Percentiles rank a stretch among this genome's conserved stretches.
phyloP scores from a whole-genome alignment of 2,329 filamentous ascomycete species.

The Chlorencoelia australis region DNA sequence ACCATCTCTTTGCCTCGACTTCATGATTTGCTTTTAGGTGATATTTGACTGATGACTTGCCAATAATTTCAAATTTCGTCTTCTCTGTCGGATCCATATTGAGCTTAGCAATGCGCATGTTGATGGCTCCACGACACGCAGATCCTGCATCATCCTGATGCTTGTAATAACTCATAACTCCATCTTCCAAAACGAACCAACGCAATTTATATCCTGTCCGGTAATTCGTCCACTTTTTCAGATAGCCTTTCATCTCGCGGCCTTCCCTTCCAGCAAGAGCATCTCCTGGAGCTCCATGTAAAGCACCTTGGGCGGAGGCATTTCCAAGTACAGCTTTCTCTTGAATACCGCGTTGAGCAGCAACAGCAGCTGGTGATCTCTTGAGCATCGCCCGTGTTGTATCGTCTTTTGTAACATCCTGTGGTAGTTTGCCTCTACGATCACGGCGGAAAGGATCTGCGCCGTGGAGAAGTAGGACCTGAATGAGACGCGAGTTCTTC shows the following conservation, averaged over 20 bases:
- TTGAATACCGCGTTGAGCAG: constrained; percentile 89
- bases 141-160: constrained; percentile 96
- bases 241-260: constrained; percentile 94
- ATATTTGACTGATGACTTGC: constrained; percentile 98
- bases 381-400: constrained; percentile 80
- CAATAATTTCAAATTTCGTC: constrained; percentile 93
- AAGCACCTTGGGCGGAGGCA: constrained; percentile 41
- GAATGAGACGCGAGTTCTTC: constrained; percentile 77
- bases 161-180: constrained; percentile 97
- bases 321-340: constrained; percentile 92
- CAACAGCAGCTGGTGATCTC: constrained; percentile 85
- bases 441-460: constrained; percentile 94
- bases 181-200: constrained; percentile 97
- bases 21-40: constrained; percentile 96
- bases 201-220: constrained; percentile 91
- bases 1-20: constrained; percentile 97
- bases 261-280: constrained; percentile 71
- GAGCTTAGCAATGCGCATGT: constrained; percentile 91
- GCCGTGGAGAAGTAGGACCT: constrained; percentile 83
- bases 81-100: constrained; percentile 98
- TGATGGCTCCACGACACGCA: constrained; percentile 93
- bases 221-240: constrained; percentile 99
- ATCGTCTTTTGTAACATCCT: constrained; percentile 95
- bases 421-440: constrained; percentile 87
- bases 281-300: constrained; percentile 45